phyloP scores from a whole-genome alignment of 371 early-diverging fungal genomes.

The Mortierella sp. region DNA sequence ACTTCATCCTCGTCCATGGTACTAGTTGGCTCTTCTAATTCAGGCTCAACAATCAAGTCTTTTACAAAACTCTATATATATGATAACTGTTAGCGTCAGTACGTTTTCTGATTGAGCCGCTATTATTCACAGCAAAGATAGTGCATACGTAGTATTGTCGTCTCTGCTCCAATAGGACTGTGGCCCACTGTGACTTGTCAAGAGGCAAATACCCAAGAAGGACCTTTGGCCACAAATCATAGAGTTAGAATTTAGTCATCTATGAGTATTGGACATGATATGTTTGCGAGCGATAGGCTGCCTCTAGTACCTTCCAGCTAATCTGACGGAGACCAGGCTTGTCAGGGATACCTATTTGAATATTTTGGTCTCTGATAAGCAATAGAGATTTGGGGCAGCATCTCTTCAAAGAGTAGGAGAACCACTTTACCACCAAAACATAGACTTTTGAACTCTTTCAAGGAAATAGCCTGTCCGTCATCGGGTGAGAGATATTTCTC shows the following conservation, averaged over 20 bases:
- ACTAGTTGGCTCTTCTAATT: conserved; percentile 16
- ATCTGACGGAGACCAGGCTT: conserved; percentile 73
- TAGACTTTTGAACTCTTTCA: conserved; percentile 34
- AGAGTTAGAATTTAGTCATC: not conserved
- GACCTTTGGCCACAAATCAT: conserved; percentile 50
- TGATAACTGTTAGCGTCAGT: too few species aligned
- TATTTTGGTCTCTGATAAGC: not conserved
- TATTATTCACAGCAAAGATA: not conserved
- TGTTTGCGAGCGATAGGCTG: not conserved
- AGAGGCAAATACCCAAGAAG: conserved; percentile 81
- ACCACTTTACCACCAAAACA: conserved; percentile 44
- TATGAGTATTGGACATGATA: not conserved
- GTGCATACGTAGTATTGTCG: conserved; percentile 72
- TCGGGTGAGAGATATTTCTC: conserved; percentile 27
- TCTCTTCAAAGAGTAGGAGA: not conserved
- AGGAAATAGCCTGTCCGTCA: conserved; percentile 19
- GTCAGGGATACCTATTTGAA: conserved; percentile 77
- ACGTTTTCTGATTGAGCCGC: too few species aligned
- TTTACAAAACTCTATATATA: conserved; percentile 48
- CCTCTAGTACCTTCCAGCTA: conserved; percentile 77
- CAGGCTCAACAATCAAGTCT: conserved; percentile 48
- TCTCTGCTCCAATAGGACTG: conserved; percentile 64
- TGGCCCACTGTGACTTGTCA: conserved; percentile 78
- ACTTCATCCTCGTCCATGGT: conserved; percentile 22
- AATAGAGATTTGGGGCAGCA: not conserved